Evolutionary conservation across 1,284 basidiomycete species (phyloP), one percentile per base, ranked within the genome.

Genomic region (Pseudozyma sp.): DNA sequence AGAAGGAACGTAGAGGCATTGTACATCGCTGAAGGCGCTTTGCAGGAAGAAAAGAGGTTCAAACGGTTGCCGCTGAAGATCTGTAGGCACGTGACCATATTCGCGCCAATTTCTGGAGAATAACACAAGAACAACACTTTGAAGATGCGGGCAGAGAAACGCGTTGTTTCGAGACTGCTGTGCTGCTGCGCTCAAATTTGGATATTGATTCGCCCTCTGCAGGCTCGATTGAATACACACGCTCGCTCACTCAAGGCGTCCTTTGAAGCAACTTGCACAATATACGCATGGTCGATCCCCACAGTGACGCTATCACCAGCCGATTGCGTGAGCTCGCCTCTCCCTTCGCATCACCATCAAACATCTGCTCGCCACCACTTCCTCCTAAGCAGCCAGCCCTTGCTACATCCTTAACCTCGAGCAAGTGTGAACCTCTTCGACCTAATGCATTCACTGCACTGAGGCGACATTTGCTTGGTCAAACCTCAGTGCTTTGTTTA

Each of bases 91-190:
- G 61, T 63, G 61, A 63, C 18, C 47, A 5, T 10, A 35, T 55
- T 62, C 60, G 60, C 60, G 60, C 52, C 25, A 31, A 31, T 31
- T 31, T 31, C 38, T 35, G 31, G 16, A 8, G 2, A 16, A 11
- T 43, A 19, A 2, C 9, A 44, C 57, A 52, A 63, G 61, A 63
- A 63, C 61, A 63, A 63, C 61, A 63, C 61, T 63, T 48, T 36
- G 16, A 9, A 48, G 25, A 35, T 31, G 25, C 25, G 25, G 25
- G 25, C 25, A 3, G 25, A 3, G 3, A 31, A 31, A 31, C 25
- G 25, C 25, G 25, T 31, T 31, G 25, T 31, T 34, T 35, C 18
- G 4, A 36, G 44, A 12, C 25, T 12, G 43, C 31, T 36, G 21
- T 31, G 18, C 34, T 31, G 25, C 25, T 31, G 25, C 25, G 25